Conservation (phyloP, 208 protist species). For the Leishmania aethiopica region DNA sequence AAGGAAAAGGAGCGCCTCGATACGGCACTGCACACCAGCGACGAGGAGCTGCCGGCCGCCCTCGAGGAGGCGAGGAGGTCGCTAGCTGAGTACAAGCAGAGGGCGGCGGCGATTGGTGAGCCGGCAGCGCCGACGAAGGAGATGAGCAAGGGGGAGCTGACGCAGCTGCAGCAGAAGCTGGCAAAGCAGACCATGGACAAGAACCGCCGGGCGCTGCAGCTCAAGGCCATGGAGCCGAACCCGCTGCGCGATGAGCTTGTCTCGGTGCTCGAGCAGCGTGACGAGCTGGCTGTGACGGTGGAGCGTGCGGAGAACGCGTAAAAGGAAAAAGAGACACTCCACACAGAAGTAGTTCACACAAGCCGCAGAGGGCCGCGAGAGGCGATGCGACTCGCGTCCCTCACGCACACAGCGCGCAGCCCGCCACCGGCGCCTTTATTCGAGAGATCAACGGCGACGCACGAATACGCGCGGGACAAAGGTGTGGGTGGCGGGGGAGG, state of each 20-base stretch:
- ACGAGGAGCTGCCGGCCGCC: constrained; percentile 61
- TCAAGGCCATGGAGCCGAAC: constrained; percentile 76
- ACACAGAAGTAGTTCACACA: background rate
- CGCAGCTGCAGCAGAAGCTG: constrained; percentile 82
- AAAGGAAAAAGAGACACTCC: background rate
- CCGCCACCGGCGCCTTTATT: background rate
- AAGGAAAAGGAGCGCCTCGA: constrained; percentile 77
- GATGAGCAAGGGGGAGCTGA: constrained; percentile 65
- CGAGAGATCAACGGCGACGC: background rate
- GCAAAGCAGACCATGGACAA: constrained; percentile 77
- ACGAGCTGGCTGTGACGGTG: constrained; percentile 46
- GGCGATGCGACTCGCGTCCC: background rate
- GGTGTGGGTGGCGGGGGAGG: background rate
- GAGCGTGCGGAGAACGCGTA: constrained; percentile 34
- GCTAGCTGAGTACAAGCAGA: constrained; percentile 36
- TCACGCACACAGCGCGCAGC: background rate
- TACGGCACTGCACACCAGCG: constrained; percentile 56
- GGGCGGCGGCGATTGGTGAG: constrained; percentile 23
- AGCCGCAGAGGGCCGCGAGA: background rate
- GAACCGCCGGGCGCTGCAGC: constrained; percentile 72
- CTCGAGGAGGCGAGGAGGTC: constrained; percentile 61
- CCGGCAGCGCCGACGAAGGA: constrained; percentile 21
- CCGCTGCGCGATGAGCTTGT: constrained; percentile 59
- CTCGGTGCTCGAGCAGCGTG: constrained; percentile 52
- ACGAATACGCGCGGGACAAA: background rate